Evolutionary conservation across 495 filamentous ascomycete genomes (phyloP).

Genomic region (Neurospora tetraspora): DNA sequence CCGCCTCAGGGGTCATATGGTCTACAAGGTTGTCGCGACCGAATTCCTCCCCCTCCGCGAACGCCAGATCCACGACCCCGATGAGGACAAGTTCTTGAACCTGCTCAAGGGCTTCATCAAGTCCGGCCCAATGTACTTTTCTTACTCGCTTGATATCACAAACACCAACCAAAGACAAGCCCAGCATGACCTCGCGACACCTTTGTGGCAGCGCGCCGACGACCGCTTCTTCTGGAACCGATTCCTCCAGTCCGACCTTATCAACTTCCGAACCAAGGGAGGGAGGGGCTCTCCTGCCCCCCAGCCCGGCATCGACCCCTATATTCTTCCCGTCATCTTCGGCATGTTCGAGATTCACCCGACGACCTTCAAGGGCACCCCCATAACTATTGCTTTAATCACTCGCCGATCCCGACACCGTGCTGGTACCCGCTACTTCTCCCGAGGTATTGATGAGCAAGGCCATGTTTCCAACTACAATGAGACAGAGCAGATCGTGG

Average conservation of each 20-base stretch:
- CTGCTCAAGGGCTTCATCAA: slow-evolving; percentile 71
- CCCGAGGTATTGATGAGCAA: slow-evolving; percentile 81
- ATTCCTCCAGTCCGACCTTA: slow-evolving; percentile 82
- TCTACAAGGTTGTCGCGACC: slow-evolving; percentile 84
- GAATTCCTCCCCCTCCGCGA: slow-evolving; percentile 93
- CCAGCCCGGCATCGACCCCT: slow-evolving; percentile 76
- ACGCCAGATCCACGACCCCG: slow-evolving; percentile 76
- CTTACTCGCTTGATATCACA: slow-evolving; percentile 89
- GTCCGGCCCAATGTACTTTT: slow-evolving; percentile 90
- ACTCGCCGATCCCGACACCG: slow-evolving; percentile 77
- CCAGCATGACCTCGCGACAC: slow-evolving; percentile 52
- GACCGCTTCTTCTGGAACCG: slow-evolving; percentile 99
- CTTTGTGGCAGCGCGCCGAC: slow-evolving; percentile 87
- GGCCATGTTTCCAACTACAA: slow-evolving; percentile 98
- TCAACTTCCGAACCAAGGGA: slow-evolving; percentile 60
- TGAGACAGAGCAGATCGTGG: slow-evolving; percentile 85
- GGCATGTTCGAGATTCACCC: slow-evolving; percentile 83
- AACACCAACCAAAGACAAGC: slow-evolving; percentile 91
- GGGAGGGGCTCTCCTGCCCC: slow-evolving; percentile 48
- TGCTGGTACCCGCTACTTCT: slow-evolving; percentile 88
- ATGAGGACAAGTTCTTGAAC: slow-evolving; percentile 82
- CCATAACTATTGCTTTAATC: slow-evolving; percentile 78
- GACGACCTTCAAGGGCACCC: slow-evolving; percentile 69
- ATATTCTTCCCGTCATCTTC: slow-evolving; percentile 88
- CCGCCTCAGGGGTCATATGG: slow-evolving; percentile 79